phyloP scores from a whole-genome alignment of 106 monocot species.

The Acanthochlamys bracteata region DNA sequence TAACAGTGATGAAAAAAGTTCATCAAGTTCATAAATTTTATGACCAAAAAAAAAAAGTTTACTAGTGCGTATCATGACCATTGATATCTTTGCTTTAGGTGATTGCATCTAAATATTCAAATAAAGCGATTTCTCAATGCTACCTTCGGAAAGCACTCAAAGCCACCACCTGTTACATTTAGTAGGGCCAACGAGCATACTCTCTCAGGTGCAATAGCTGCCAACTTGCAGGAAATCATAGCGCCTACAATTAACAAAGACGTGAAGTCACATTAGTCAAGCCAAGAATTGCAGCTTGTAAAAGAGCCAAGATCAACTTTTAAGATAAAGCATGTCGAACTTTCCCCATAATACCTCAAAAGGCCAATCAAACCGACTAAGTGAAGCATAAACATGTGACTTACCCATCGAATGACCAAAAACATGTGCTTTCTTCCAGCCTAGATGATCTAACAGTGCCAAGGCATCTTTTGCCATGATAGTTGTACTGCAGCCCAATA shows the following conservation, averaged over 20 bases:
- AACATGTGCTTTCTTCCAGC: slow-evolving; percentile 91
- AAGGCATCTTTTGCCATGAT: slow-evolving; percentile 91
- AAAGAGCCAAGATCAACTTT: not conserved
- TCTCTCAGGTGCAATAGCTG: slow-evolving; percentile 73
- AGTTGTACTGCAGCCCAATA: slow-evolving; percentile 43
- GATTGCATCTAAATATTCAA: not conserved
- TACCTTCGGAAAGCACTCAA: slow-evolving; percentile 91
- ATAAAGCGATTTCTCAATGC: not conserved
- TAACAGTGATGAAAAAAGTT: not conserved
- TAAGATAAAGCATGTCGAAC: not conserved
- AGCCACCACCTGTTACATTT: slow-evolving; percentile 94
- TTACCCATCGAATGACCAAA: slow-evolving; percentile 99
- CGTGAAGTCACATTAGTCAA: not conserved
- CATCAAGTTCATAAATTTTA: too few species aligned
- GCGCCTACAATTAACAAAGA: slow-evolving; percentile 35
- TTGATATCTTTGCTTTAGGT: not conserved
- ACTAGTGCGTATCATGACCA: too few species aligned
- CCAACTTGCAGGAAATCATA: slow-evolving; percentile 95
- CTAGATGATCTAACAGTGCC: slow-evolving; percentile 81
- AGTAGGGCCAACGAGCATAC: slow-evolving; percentile 81
- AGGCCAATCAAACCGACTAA: not conserved
- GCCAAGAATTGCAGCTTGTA: not conserved
- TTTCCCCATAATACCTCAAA: not conserved
- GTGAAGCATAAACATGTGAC: not conserved
- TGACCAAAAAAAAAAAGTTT: too few species aligned